Conservation (phyloP, 306 rosid species). For the Vigna radiata region DNA sequence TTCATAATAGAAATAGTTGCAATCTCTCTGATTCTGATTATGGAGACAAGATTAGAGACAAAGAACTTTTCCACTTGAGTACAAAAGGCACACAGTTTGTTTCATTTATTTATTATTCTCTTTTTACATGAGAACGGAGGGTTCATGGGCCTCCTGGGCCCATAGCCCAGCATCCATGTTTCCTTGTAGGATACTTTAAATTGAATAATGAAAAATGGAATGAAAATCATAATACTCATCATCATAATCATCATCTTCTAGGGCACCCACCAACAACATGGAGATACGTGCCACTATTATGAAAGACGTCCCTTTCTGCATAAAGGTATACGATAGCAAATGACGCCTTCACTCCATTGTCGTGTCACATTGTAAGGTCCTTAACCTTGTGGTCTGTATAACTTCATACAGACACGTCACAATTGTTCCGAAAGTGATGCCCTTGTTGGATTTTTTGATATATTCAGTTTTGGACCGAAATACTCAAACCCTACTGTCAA, state of each 20-base stretch:
- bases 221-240: background rate
- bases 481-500: background rate
- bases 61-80: background rate
- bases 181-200: background rate
- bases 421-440: slow-evolving; percentile 11
- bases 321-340: slow-evolving; percentile 43
- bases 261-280: slow-evolving; percentile 23
- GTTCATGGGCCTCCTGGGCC: slow-evolving; percentile 32
- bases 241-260: background rate
- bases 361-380: slow-evolving; percentile 27
- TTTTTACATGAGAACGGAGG: background rate
- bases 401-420: slow-evolving; percentile 19
- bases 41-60: slow-evolving; percentile 2
- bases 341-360: slow-evolving; percentile 34
- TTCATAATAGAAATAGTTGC: no score
- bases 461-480: slow-evolving; percentile 21
- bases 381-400: background rate
- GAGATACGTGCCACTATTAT: slow-evolving; percentile 43
- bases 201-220: background rate
- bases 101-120: background rate
- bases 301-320: slow-evolving; percentile 46
- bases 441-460: slow-evolving; percentile 22
- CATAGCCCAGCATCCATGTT: slow-evolving; percentile 3
- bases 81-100: background rate
- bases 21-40: no score